Evolutionary conservation across 192 early-diverging fungal genomes (phyloP), one percentile per base, ranked within the genome.

Genomic region (Rhizophagus sp.): DNA sequence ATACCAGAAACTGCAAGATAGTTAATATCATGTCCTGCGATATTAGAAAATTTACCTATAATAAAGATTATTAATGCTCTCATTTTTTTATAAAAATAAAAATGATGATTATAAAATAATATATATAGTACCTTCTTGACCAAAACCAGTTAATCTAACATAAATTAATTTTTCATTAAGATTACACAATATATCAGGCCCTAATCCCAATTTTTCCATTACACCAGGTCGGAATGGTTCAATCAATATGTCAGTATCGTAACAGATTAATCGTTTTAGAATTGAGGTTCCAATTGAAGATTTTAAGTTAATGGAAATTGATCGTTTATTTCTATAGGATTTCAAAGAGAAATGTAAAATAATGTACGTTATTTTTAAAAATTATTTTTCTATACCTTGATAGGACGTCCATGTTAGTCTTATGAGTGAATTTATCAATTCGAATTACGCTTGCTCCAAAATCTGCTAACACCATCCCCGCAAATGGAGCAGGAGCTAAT

Each of bases 211-310:
- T 19, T 83, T 83, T 70, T 93, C 92, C 89, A 93, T 86, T 17
- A 93, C 90, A 33, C 92, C 92, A 17, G 92, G 90, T 19, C 92
- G 84, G 75, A 91, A 93, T 19, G 92, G 90, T 34, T 93, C 92
- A 19, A 93, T 80, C 17, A 93, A 74, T 17, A 93, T 85, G 81
- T 93, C 92, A 27, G 87, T 83, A 50, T 84, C 83, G 52, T 7
- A 1, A 22, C 75, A 75, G n/a, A 86, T 79, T 19, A 93, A 64
- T 1, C 81, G 74, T 70, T 83, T 83, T 19, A 90, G 72, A 11
- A 87, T 36, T 41, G 86, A 84, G n/a, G 84, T 84, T 1, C 89
- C 87, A 2, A 80, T 75, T 3, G 85, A 74, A 3, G 80, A 82
- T 80, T 92, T 91, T 75, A 93, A 79, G 78, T 93, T 85, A 34